Evolutionary conservation across 768 basidiomycete genomes (phyloP), one percentile per base, ranked within the genome.

Genomic region (Dentipellis fragilis): DNA sequence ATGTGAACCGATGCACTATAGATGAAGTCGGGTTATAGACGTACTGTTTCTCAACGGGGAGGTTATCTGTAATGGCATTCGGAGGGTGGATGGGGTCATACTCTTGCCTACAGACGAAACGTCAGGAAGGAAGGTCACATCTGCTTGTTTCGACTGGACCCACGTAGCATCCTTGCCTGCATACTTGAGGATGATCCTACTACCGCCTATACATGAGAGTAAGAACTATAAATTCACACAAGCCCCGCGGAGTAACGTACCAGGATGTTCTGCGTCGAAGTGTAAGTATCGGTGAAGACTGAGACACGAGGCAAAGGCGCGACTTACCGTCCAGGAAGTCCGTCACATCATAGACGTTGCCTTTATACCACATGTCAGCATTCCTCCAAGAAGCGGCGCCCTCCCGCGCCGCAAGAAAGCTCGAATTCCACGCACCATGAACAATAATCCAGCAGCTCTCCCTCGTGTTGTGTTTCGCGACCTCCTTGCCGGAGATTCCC

Each of bases 11-110:
- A 21, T 17, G 1, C 21, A 17, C 5, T 14, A n/a, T 4, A 22
- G 29, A 38, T 12, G 10, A 16, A 56, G 9, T 39, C 12, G 29
- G 29, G 6, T 3, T 10, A 36, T 11, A 54, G 17, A 57, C 66
- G 49, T 37, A 68, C 69, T 93, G 89, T 66, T 93, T 94, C 61
- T 93, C 88, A n/a, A 75, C 77, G 6, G 87, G 85, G 23, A 93
- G 71, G 66, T 93, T 80, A 17, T 80, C 82, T 19, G 78, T 83
- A 59, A 88, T 92, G 54, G 78, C 88, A 67, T 84, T 84, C 40
- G 80, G 91, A 2, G 93, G 93, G 65, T 95, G 93, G 51, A 96
- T 90, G 1, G 88, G 87, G 22, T 91, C 91, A 60, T 92, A 92
- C 69, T 87, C 89, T 58, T 62, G 66, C 10, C 68, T 70, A 48